Conservation (phyloP, 768 basidiomycete genomes). For the Phylloporus scabripes region DNA sequence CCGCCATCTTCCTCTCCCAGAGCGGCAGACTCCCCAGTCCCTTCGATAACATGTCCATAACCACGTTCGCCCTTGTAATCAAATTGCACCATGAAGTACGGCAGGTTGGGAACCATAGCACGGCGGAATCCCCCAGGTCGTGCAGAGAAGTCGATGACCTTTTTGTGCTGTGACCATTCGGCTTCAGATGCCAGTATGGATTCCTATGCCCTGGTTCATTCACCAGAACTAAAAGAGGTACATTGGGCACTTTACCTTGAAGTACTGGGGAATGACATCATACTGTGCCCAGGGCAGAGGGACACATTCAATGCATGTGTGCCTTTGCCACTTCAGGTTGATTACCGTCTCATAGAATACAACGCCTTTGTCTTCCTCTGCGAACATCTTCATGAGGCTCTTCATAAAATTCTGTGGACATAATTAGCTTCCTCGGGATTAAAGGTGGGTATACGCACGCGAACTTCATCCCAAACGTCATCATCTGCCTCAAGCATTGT, state of each 20-base stretch:
- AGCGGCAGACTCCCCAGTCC: constrained; percentile 58
- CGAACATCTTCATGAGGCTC: constrained; percentile 92
- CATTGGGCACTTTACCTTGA: constrained; percentile 51
- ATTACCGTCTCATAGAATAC: constrained; percentile 95
- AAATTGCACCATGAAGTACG: constrained; percentile 99
- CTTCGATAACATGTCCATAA: constrained; percentile 98
- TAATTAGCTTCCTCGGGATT: constrained; percentile 1
- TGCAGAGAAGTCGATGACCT: constrained; percentile 88
- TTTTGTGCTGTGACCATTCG: constrained; percentile 99
- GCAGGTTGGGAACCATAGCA: constrained; percentile 92
- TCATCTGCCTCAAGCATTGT: constrained; percentile 92
- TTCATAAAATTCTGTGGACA: constrained; percentile 68
- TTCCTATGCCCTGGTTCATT: constrained; percentile 49
- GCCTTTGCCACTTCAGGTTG: constrained; percentile 79
- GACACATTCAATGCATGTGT: constrained; percentile 91
- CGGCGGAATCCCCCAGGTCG: constrained; percentile 91
- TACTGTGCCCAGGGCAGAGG: constrained; percentile 88
- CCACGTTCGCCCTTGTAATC: constrained; percentile 98
- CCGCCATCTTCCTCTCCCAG: constrained; percentile 60
- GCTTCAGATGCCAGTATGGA: constrained; percentile 88
- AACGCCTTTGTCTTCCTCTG: constrained; percentile 89
- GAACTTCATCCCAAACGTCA: constrained; percentile 97
- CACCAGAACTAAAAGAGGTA: background rate
- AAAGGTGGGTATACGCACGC: constrained; percentile 44
- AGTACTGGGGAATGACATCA: constrained; percentile 87